phyloP scores from a whole-genome alignment of 2,329 filamentous ascomycete species.

The Periconia digitata region DNA sequence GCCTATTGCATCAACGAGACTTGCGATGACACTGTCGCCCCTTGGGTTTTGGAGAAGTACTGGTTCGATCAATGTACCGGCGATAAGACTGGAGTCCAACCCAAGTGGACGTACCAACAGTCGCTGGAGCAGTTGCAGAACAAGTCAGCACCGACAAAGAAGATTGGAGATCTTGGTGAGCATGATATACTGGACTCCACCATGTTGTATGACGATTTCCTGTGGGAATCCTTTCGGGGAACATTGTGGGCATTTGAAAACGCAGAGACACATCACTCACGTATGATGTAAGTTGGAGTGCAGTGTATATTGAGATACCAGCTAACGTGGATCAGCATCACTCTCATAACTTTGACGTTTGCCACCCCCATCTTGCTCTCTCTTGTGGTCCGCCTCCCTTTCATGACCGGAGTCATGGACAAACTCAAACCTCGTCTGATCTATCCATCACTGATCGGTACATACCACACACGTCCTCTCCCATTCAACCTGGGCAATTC shows the following conservation, averaged over 20 bases:
- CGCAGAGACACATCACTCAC: slow-evolving; percentile 8
- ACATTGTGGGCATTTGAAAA: slow-evolving; percentile 4
- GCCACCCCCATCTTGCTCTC: slow-evolving; percentile 11
- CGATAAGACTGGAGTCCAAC: slow-evolving; percentile 4
- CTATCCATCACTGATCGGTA: slow-evolving; percentile 9
- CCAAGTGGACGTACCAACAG: slow-evolving; percentile 20
- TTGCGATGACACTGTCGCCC: slow-evolving; percentile 14
- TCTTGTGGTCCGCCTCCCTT: slow-evolving; percentile 5
- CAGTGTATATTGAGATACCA: too few relatives aligned
- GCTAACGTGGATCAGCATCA: too few relatives aligned
- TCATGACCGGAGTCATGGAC: slow-evolving; percentile 1
- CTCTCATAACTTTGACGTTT: slow-evolving; percentile 1
- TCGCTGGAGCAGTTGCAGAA: slow-evolving; percentile 4
- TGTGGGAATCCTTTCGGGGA: slow-evolving; percentile 1
- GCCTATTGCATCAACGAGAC: slow-evolving; percentile 26
- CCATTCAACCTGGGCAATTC: slow-evolving; percentile 23
- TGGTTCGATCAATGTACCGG: slow-evolving; percentile 17
- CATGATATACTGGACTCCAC: slow-evolving; percentile 11
- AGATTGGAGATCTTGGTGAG: slow-evolving; percentile 3
- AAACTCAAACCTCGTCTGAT: slow-evolving; percentile 11
- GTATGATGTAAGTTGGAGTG: slow-evolving; percentile 3
- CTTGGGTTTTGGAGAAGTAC: slow-evolving; percentile 18
- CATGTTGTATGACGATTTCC: slow-evolving; percentile 1
- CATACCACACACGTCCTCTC: slow-evolving; percentile 8
- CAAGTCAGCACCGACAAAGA: slow-evolving; percentile 3